phyloP scores from a whole-genome alignment of 805 yeast genomes.

The Candida nemodendra region DNA sequence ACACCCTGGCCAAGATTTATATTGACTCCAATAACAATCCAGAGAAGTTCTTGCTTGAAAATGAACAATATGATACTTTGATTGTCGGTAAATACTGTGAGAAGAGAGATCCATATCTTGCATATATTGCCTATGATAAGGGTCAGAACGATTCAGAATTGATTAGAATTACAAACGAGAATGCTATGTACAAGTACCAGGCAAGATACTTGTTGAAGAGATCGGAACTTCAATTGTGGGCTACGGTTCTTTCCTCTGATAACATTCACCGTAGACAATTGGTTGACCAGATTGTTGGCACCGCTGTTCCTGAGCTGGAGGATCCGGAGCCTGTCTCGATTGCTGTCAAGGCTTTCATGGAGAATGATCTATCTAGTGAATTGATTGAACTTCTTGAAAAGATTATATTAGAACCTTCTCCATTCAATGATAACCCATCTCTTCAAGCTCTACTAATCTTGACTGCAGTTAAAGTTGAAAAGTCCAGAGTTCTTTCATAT shows the following conservation, averaged over 20 bases:
- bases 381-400: conserved; percentile 93
- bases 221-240: conserved; percentile 85
- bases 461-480: conserved; percentile 95
- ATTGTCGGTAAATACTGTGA: conserved; percentile 98
- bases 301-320: conserved; percentile 91
- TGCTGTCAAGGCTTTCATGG: conserved; percentile 95
- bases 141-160: conserved; percentile 91
- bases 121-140: conserved; percentile 95
- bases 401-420: conserved; percentile 95
- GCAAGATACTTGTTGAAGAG: conserved; percentile 91
- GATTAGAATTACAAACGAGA: conserved; percentile 90
- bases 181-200: conserved; percentile 97
- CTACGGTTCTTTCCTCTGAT: conserved; percentile 67
- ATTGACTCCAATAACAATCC: conserved; percentile 98
- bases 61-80: conserved; percentile 84
- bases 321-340: conserved; percentile 93
- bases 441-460: conserved; percentile 88
- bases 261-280: conserved; percentile 87
- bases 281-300: conserved; percentile 90
- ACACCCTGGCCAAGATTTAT: conserved; percentile 95
- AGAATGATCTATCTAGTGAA: conserved; percentile 88
- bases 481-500: conserved; percentile 76
- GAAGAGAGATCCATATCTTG: conserved; percentile 97
- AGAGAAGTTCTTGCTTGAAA: conserved; percentile 92
- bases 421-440: conserved; percentile 92